Evolutionary conservation across 768 basidiomycete species (phyloP), one percentile per base, ranked within the genome.

Genomic region (Pleurotus citrinopileatus): DNA sequence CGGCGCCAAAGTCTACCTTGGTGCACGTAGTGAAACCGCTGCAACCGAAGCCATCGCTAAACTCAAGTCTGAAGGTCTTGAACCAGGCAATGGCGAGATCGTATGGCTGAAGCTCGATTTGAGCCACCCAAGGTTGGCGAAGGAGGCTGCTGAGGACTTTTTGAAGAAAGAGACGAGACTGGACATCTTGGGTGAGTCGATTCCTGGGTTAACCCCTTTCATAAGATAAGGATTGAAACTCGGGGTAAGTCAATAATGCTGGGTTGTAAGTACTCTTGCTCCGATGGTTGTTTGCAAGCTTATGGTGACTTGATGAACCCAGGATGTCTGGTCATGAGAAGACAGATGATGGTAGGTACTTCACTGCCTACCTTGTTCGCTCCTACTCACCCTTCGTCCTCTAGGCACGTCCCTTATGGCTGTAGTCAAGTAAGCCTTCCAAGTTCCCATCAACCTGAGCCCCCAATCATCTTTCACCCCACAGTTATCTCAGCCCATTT

Each of bases 1-100:
- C 6, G 82, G 83, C 13, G 82, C 83, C 3, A 84, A 80, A 59
- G 79, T 85, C 4, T 84, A 84, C 58, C 72, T 86, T 57, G 80
- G 74, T 0, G 77, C 80, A 5, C 74, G 83, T 15, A 74, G 70
- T 57, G 76, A 78, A 57, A 59, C 59, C 13, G 73, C 68, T 43
- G 83, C 78, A 6, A 69, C 63, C 19, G 75, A 62, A 5, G 82
- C 82, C 2, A 77, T 84, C n/a, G 68, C 66, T 22, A 62, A 68
- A 26, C 65, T 87, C 34, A 63, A 75, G 32, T 55, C 55, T 2
- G 78, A 78, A 37, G 81, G 78, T 0, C 58, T 80, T 0, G 72
- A 59, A 3, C 68, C 73, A 0, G 76, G 74, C 0, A 71, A 74
- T 52, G 81, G 81, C 9, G 63, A 77, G 48, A 68, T 84, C 0